A percentile compares a stretch with the other conserved stretches of the same genome.
phyloP scores from a whole-genome alignment of 192 early-diverging fungal species.

The Dissophora ornata region DNA sequence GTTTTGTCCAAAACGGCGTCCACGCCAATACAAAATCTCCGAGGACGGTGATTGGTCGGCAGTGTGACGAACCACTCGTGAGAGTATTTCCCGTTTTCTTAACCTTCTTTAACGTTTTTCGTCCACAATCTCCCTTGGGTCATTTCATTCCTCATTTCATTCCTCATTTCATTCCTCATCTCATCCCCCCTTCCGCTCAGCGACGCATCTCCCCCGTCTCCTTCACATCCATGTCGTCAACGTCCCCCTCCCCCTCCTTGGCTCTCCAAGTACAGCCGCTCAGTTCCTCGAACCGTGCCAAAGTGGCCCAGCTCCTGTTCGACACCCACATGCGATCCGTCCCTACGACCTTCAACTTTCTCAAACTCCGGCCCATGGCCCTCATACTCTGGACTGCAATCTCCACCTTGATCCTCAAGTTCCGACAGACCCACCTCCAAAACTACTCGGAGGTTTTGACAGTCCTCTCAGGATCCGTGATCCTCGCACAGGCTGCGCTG shows the following conservation, averaged over 20 bases:
- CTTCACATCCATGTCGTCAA: too few relatives aligned
- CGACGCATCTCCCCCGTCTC: too few relatives aligned
- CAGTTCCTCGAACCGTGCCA: slow-evolving; percentile 29
- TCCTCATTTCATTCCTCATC: slow-evolving; percentile 6
- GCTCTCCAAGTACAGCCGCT: slow-evolving; percentile 18
- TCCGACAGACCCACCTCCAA: slow-evolving; percentile 12
- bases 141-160: background rate
- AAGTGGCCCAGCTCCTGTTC: slow-evolving; percentile 19
- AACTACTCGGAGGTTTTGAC: slow-evolving; percentile 18
- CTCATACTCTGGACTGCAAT: slow-evolving; percentile 43
- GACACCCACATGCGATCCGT: slow-evolving; percentile 35
- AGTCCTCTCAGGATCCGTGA: slow-evolving; percentile 7
- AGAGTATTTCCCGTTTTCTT: background rate
- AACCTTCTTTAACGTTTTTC: background rate
- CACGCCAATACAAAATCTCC: too few relatives aligned
- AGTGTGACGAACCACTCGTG: too few relatives aligned
- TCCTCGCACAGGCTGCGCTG: slow-evolving; percentile 27
- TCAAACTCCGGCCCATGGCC: slow-evolving; percentile 44
- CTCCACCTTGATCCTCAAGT: slow-evolving; percentile 26
- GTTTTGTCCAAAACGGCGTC: too few relatives aligned
- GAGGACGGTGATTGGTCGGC: too few relatives aligned
- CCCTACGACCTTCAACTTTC: slow-evolving; percentile 10
- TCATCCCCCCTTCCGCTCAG: background rate
- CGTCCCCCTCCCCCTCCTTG: background rate
- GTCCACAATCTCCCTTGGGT: background rate